Conservation (phyloP, 352 stramenopile genomes). For the Chrysophaeum taylorii region DNA sequence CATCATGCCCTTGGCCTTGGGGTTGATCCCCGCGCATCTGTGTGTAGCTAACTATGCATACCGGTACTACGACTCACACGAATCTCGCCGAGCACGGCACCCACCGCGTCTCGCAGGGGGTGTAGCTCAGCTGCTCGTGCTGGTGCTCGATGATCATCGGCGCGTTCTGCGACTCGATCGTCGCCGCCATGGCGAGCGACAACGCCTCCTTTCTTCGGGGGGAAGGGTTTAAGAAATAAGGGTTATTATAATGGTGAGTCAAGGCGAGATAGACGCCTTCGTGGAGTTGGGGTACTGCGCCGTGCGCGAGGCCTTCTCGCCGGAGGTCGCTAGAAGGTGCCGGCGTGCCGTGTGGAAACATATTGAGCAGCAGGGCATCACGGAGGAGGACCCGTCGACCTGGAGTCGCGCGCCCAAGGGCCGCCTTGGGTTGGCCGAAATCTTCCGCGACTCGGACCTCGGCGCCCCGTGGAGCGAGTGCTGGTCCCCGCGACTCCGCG, state of each 20-base stretch:
- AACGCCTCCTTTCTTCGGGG: too few species aligned
- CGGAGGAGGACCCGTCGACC: slow-evolving; percentile 34
- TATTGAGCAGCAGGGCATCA: slow-evolving; percentile 37
- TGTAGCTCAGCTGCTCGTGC: slow-evolving; percentile 74
- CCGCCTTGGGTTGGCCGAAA: not conserved
- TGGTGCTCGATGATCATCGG: slow-evolving; percentile 91
- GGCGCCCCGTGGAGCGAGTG: slow-evolving; percentile 28
- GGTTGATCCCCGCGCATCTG: slow-evolving; percentile 78
- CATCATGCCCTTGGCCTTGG: slow-evolving; percentile 76
- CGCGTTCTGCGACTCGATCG: slow-evolving; percentile 86
- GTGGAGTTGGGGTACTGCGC: slow-evolving; percentile 53
- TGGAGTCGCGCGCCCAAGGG: slow-evolving; percentile 34
- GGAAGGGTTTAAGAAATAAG: too few species aligned
- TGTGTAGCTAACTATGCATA: slow-evolving; percentile 80
- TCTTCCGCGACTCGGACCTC: not conserved
- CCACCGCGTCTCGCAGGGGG: slow-evolving; percentile 84
- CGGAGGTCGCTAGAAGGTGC: slow-evolving; percentile 34
- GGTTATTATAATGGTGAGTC: too few species aligned
- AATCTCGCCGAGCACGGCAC: slow-evolving; percentile 82
- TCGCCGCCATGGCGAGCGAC: slow-evolving; percentile 4
- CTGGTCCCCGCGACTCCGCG: not conserved
- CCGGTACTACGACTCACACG: slow-evolving; percentile 46
- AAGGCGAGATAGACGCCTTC: too few species aligned
- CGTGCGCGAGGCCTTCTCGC: slow-evolving; percentile 40
- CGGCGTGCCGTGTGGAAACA: slow-evolving; percentile 43